A percentile compares a stretch with the other conserved stretches of the same genome.
phyloP scores from a whole-genome alignment of 306 rosid species.

The Cicer chorassanicum region DNA sequence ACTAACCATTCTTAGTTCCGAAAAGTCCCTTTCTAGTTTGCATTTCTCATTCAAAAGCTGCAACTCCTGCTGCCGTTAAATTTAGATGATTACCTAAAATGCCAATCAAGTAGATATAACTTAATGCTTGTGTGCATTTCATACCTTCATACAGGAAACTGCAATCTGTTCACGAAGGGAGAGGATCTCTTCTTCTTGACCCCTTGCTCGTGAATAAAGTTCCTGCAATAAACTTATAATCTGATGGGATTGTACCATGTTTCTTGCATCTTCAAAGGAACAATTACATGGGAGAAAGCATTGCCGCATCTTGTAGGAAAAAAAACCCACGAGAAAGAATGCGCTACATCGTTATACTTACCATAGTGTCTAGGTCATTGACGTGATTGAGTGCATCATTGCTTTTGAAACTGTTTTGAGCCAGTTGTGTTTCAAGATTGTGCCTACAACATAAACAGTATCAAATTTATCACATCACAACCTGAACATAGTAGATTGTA shows the following conservation, averaged over 20 bases:
- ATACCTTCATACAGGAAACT: conserved; percentile 78
- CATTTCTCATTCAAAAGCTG: conserved; percentile 79
- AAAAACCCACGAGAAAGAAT: not conserved
- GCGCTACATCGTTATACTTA: conserved; percentile 44
- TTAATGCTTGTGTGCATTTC: conserved; percentile 19
- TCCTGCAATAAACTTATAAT: conserved; percentile 61
- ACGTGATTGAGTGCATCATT: conserved; percentile 54
- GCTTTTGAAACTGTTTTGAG: conserved; percentile 56
- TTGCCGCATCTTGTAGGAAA: not conserved
- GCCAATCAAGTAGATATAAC: conserved; percentile 28
- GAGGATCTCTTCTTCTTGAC: conserved; percentile 79
- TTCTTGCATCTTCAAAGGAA: conserved; percentile 39
- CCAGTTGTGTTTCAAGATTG: conserved; percentile 52
- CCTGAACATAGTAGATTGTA: conserved; percentile 32
- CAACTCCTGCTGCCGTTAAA: conserved; percentile 69
- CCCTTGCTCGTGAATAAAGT: conserved; percentile 67
- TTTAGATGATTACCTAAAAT: conserved; percentile 38
- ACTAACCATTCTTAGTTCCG: conserved; percentile 91
- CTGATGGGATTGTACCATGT: conserved; percentile 38
- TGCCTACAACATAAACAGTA: conserved; percentile 51
- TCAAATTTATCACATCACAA: conserved; percentile 30
- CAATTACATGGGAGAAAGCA: conserved; percentile 24
- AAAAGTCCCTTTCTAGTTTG: conserved; percentile 79
- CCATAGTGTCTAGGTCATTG: conserved; percentile 73
- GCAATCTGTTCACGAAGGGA: conserved; percentile 83